Evolutionary conservation across 768 basidiomycete species (phyloP), one percentile per base, ranked within the genome.

Genomic region (Termitomyces bulborhizus): DNA sequence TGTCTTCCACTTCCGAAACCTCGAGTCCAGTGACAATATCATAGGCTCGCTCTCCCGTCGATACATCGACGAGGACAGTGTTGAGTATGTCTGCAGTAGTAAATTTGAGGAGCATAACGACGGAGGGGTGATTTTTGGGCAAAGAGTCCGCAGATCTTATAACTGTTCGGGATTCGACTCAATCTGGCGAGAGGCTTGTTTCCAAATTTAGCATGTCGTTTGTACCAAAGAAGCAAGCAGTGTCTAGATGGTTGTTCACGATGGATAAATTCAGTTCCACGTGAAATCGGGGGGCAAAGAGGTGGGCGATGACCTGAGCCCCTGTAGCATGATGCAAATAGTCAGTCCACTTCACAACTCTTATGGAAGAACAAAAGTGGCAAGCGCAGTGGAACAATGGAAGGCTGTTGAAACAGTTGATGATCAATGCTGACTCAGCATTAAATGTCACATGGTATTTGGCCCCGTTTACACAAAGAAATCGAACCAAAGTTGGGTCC

Each of bases 31-130:
- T 84, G 27, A 72, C 64, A 50, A 84, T 81, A 15, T 75, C 72
- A 57, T 77, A 85, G 21, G 73, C 74, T 11, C 71, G 65, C 44
- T 72, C 63, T 37, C 81, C 76, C 12, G 82, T 78, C n/a, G 74
- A 69, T 3, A 81, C 76, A 60, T 81, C 75, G 58, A 82, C 63
- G 42, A 85, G 80, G 15, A 72, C 58, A 1, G 78, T 77, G 62
- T 84, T 79, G 40, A 85, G 75, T 66, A 85, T 79, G 58, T 84
- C 82, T 15, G 76, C 65, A 32, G 78, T 72, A 41, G 81, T 78
- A 65, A 84, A 83, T 73, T 76, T 82, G 65, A 84, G 74, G 32
- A 84, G 66, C 82, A 83, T 84, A 46, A 51, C 66, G 63, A 48
- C 29, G 46, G 49, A 43, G 54, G 29, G 27, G 53, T 46, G 40